A percentile compares a stretch with the other conserved stretches of the same genome.
phyloP scores from a whole-genome alignment of 1,284 basidiomycete species.

The Boletus mariae region DNA sequence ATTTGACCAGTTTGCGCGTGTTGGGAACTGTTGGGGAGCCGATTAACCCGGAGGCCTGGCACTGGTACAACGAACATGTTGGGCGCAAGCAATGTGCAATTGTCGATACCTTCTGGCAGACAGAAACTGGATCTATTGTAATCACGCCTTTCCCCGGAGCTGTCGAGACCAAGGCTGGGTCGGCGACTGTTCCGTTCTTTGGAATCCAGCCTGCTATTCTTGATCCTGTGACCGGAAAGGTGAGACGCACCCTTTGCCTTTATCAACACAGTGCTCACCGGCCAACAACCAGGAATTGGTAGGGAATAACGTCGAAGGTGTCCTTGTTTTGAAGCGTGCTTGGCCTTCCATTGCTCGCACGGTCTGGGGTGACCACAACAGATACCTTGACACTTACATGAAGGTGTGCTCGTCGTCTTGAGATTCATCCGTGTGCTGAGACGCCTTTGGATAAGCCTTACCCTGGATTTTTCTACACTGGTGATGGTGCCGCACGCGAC shows the following conservation, averaged over 20 bases:
- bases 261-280: neutral
- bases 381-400: slow-evolving; percentile 95
- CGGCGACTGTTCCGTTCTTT: slow-evolving; percentile 97
- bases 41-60: slow-evolving; percentile 99
- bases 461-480: slow-evolving; percentile 90
- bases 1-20: slow-evolving; percentile 82
- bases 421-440: neutral
- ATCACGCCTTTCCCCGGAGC: slow-evolving; percentile 95
- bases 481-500: slow-evolving; percentile 93
- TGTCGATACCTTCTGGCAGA: slow-evolving; percentile 98
- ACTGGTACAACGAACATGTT: slow-evolving; percentile 97
- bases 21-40: slow-evolving; percentile 96
- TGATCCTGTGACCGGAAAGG: slow-evolving; percentile 75
- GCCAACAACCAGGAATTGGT: slow-evolving; percentile 50
- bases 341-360: slow-evolving; percentile 98
- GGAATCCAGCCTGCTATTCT: slow-evolving; percentile 89
- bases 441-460: slow-evolving; percentile 51
- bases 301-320: slow-evolving; percentile 89
- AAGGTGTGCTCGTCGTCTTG: slow-evolving; percentile 38
- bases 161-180: slow-evolving; percentile 93
- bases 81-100: slow-evolving; percentile 89
- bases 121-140: slow-evolving; percentile 95
- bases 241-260: slow-evolving; percentile 16
- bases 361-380: slow-evolving; percentile 87
- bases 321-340: slow-evolving; percentile 81